Evolutionary conservation across 2,329 filamentous ascomycete genomes (phyloP).

Genomic region (Aaosphaeria pasadenensis): DNA sequence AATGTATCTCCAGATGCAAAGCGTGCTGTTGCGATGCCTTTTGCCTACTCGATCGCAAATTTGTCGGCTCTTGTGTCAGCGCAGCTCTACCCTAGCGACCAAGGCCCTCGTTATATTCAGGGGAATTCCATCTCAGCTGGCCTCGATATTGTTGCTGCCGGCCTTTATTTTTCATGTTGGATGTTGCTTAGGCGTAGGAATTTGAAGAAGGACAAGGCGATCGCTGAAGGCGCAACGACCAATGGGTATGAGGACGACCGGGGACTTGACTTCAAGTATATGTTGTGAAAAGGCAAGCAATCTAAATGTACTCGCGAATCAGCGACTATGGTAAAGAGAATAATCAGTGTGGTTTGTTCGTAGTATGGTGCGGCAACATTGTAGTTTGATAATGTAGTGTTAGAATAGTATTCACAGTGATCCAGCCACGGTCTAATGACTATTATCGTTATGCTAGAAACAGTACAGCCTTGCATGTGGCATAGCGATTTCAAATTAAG

Average conservation of each 20-base stretch:
- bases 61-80: conserved; percentile 25
- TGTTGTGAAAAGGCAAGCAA: not conserved
- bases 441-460: too few species aligned
- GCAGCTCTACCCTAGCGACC: conserved; percentile 31
- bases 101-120: conserved; percentile 29
- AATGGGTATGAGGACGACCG: conserved; percentile 11
- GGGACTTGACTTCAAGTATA: conserved; percentile 8
- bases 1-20: conserved; percentile 35
- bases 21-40: conserved; percentile 28
- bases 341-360: too few species aligned
- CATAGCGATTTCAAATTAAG: too few species aligned
- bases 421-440: too few species aligned
- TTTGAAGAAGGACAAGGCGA: conserved; percentile 22
- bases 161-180: conserved; percentile 18
- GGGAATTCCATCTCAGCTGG: conserved; percentile 26
- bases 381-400: too few species aligned
- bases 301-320: not conserved
- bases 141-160: conserved; percentile 18
- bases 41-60: conserved; percentile 29
- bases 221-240: conserved; percentile 18
- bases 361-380: too few species aligned
- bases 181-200: conserved; percentile 24
- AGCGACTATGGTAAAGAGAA: too few species aligned
- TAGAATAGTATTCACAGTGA: too few species aligned
- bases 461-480: too few species aligned